Conservation (phyloP, 140 eudicot genomes). For the Flaveria floridana region DNA sequence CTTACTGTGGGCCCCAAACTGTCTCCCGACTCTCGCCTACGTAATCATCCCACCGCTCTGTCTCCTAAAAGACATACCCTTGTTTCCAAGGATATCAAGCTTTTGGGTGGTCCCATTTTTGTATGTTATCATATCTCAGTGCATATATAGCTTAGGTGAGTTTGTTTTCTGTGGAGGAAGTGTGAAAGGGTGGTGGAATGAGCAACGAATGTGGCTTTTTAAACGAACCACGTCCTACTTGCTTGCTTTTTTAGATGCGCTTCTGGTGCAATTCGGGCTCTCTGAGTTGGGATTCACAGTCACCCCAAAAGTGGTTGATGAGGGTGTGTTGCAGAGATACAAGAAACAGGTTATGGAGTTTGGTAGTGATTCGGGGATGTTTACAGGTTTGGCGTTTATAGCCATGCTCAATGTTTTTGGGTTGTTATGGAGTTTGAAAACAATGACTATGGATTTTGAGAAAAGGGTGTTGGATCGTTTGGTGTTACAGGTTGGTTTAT, state of each 20-base stretch:
- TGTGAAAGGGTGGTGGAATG: slow-evolving; percentile 24
- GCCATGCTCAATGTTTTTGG: slow-evolving; percentile 40
- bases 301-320: slow-evolving; percentile 37
- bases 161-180: slow-evolving; percentile 24
- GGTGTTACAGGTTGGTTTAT: slow-evolving; percentile 32
- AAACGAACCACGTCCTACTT: slow-evolving; percentile 24
- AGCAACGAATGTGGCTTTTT: slow-evolving; percentile 25
- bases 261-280: background rate
- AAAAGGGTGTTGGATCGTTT: slow-evolving; percentile 20
- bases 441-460: background rate
- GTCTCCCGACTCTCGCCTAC: slow-evolving; percentile 19
- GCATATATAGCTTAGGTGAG: slow-evolving; percentile 33
- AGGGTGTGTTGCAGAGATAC: slow-evolving; percentile 36
- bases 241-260: slow-evolving; percentile 8
- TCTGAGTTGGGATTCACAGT: slow-evolving; percentile 33
- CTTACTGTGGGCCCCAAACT: slow-evolving; percentile 22
- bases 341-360: slow-evolving; percentile 41
- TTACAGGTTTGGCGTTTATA: slow-evolving; percentile 29
- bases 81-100: slow-evolving; percentile 21
- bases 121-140: slow-evolving; percentile 26
- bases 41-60: slow-evolving; percentile 20
- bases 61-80: slow-evolving; percentile 17
- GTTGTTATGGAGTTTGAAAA: slow-evolving; percentile 13
- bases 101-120: slow-evolving; percentile 24
- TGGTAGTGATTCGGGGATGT: slow-evolving; percentile 41